Evolutionary conservation across 2,329 filamentous ascomycete genomes (phyloP), one percentile per base, ranked within the genome.

Genomic region (Hymenoscyphus occultus): DNA sequence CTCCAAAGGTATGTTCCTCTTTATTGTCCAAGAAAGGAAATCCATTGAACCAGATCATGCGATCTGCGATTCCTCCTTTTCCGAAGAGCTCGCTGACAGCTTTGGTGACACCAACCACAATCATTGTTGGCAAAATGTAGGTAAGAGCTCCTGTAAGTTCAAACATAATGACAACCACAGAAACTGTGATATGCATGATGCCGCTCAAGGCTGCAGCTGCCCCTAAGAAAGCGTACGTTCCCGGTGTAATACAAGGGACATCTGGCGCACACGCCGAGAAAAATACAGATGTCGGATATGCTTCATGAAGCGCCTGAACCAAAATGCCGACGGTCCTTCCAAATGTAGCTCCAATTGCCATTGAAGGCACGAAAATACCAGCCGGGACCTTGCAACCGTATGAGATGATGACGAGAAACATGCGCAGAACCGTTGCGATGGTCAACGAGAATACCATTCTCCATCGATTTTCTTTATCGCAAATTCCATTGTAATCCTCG

Each of bases 91-190:
- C 92, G 67, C 91, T 89, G 58, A 99, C 91, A 14, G 91, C 91
- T 80, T 99, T 99, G 48, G 94, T 98, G 39, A 97, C 90, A 59
- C 95, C 95, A 2, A 98, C 95, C 0, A 98, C 95, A 71, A 99
- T 97, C 95, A 99, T 99, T 14, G 94, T 98, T 0, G 95, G 95
- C 35, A 99, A 81, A 69, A 99, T 98, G 75, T 99, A 99, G 1
- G 93, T 97, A 66, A 98, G 80, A 6, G 95, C 95, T n/a, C 95
- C 95, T 0, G 95, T 99, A 59, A 99, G 84, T 78, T 99, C 95
- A 74, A 98, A 98, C 95, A 99, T 98, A 77, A 99, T 99, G 73
- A 99, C 95, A 1, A 97, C 94, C 10, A 99, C 93, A 0, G 93
- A 96, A 16, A 99, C 88, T 0, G 94, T 97, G 68, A 99, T 91